Evolutionary conservation across 768 basidiomycete species (phyloP).

Genomic region (Gloeopeniophorella convolvens): DNA sequence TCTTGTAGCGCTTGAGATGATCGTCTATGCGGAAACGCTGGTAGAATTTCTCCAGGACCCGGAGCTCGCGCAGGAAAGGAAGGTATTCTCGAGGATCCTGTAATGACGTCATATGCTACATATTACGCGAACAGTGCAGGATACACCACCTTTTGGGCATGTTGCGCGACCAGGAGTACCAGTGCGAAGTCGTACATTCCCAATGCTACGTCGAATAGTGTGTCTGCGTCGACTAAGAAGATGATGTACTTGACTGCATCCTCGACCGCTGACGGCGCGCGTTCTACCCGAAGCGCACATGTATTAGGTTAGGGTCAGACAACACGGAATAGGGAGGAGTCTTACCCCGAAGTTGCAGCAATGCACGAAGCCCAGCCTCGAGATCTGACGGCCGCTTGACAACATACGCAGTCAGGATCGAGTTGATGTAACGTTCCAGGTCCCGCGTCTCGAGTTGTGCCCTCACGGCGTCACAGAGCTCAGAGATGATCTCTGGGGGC

Average conservation of each 20-base stretch:
- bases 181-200: slow-evolving; percentile 99
- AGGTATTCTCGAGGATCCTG: slow-evolving; percentile 98
- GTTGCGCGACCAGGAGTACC: slow-evolving; percentile 93
- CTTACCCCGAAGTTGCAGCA: slow-evolving; percentile 74
- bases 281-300: slow-evolving; percentile 34
- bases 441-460: slow-evolving; percentile 64
- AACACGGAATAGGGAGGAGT: not conserved
- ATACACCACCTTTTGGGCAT: slow-evolving; percentile 81
- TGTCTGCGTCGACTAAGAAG: slow-evolving; percentile 91
- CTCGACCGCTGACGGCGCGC: slow-evolving; percentile 73
- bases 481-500: slow-evolving; percentile 50
- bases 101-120: slow-evolving; percentile 3
- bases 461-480: slow-evolving; percentile 74
- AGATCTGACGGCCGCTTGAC: slow-evolving; percentile 89
- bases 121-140: not conserved
- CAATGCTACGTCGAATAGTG: slow-evolving; percentile 87
- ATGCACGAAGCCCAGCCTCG: slow-evolving; percentile 70
- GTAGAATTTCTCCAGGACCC: slow-evolving; percentile 70
- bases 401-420: slow-evolving; percentile 87
- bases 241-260: slow-evolving; percentile 98
- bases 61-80: slow-evolving; percentile 89
- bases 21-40: slow-evolving; percentile 92
- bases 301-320: not conserved
- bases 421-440: slow-evolving; percentile 77
- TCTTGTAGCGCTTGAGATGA: slow-evolving; percentile 69